Conservation (phyloP, 495 filamentous ascomycete species). For the Podospora fimiseda region DNA sequence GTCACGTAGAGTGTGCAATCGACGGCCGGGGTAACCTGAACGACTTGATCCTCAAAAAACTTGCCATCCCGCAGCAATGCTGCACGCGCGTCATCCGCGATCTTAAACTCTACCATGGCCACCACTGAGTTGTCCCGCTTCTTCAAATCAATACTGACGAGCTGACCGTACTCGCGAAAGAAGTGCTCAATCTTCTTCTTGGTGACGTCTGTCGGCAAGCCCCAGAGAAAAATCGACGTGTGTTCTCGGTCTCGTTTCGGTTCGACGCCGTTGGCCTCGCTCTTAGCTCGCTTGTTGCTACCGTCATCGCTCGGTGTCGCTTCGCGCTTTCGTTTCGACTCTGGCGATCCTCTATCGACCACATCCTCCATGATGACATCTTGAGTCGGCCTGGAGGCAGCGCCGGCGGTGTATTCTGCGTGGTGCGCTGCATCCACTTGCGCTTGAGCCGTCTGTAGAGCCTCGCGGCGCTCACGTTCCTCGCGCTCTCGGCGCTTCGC, state of each 20-base stretch:
- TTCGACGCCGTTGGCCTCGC: conserved; percentile 31
- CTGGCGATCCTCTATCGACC: conserved; percentile 19
- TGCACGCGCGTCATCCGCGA: conserved; percentile 67
- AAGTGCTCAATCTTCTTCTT: conserved; percentile 75
- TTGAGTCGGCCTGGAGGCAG: conserved; percentile 15
- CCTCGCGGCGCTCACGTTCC: conserved; percentile 37
- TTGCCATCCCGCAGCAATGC: conserved; percentile 79
- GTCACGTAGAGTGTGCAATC: conserved; percentile 80
- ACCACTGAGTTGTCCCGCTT: conserved; percentile 52
- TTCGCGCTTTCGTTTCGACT: conserved; percentile 68
- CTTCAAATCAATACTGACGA: conserved; percentile 66
- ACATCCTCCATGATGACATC: conserved; percentile 27
- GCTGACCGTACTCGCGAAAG: conserved; percentile 80
- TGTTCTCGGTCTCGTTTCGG: conserved; percentile 83
- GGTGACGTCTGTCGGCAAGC: conserved; percentile 62
- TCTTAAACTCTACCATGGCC: conserved; percentile 79
- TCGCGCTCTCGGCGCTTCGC: conserved; percentile 62
- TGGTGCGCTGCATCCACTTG: conserved; percentile 14
- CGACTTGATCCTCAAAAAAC: conserved; percentile 58
- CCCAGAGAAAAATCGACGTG: conserved; percentile 71
- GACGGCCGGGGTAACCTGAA: conserved; percentile 65
- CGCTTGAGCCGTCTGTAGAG: conserved; percentile 12
- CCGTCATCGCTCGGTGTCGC: conserved; percentile 38
- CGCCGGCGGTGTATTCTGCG: conserved; percentile 16
- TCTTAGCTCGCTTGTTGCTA: conserved; percentile 54